Evolutionary conservation across 345 rosid species (phyloP), one percentile per base, ranked within the genome.

Genomic region (Anacardium occidentale): DNA sequence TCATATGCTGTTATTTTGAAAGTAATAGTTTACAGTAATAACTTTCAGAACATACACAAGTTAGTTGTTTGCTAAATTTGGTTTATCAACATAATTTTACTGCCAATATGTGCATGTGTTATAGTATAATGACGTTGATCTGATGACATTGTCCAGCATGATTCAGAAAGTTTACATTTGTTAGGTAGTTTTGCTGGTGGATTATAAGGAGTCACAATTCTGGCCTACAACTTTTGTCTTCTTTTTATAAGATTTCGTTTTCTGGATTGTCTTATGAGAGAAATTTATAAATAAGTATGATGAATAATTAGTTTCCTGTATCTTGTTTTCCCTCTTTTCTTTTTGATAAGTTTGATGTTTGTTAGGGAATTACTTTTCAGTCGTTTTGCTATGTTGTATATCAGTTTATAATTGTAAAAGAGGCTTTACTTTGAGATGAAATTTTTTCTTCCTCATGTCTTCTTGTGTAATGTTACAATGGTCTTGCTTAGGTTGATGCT

Each of bases 401-500:
- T 29, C 22, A 3, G 32, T 32, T 48, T 13, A 10, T 25, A 67
- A 69, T 57, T 57, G 15, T 58, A 45, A 18, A 17, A 42, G 45
- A 4, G 40, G 24, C 45, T 66, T 56, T 69, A 22, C 64, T 15
- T n/a, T 7, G 14, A 52, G 32, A 3, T 53, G 18, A 62, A 22
- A 25, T 32, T 37, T 48, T 24, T 72, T 25, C 48, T 52, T 29
- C 64, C 11, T 61, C 10, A 54, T 61, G 44, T 20, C 22, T 48
- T 51, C 22, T 45, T 14, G 54, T 72, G n/a, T 55, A 52, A 72
- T 26, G 61, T 14, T 62, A 71, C 24, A 64, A 56, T 74, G 65
- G 53, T 56, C 74, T 56, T 64, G 52, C 70, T 68, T 86, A 95
- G 99, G 83, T 88, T 77, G 98, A 93, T 80, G 83, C 85, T 17